Base-by-base conservation (phyloP, 1,284 basidiomycete species). In the Mixia osmundae region DNA sequence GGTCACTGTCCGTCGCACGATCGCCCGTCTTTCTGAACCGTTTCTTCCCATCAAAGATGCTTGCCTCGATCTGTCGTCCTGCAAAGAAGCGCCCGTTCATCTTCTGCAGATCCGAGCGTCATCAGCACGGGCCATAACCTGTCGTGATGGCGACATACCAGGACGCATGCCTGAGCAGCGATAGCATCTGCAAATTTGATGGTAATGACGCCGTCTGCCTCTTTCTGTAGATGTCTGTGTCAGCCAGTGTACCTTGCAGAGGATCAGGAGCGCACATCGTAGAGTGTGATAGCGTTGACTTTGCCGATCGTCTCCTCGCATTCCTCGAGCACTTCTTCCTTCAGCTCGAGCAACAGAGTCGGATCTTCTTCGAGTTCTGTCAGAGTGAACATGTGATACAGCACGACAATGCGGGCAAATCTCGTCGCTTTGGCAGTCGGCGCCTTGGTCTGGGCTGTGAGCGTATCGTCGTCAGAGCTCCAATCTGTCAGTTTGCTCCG, bases 61-160 rank as follows among this genome's bases (percentile, higher is more conserved):
- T 68, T 0, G 89, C 89, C 49, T 76, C 71, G 32, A 97, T 66
- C 42, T 70, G 63, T 36, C 79, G 67, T 3, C 79, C 79, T 16
- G 71, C 77, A 54, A 97, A 97, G 59, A 72, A 95, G 16, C 91
- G 67, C 2, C 80, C 79, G 47, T 94, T 70, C 85, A 95, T 95
- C 72, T 78, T 94, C 72, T 85, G 50, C 12, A 12, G 2, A 12
- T 16, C 32, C 22, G 28, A n/a, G n/a, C n/a, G n/a, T n/a, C 16
- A 5, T 15, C n/a, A 24, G 23, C 18, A 24, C 35, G 30, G 5
- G 3, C 14, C 5, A 3, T 8, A 28, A 15, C 14, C 14, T 30
- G 27, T 16, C 24, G 11, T 26, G 5, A 36, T 22, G 33, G 37
- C 21, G 11, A 66, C 77, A 47, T 48, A 78, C 82, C 38, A 78